Evolutionary conservation across 208 protist species (phyloP).

Genomic region (Herpetomonas tarakana): DNA sequence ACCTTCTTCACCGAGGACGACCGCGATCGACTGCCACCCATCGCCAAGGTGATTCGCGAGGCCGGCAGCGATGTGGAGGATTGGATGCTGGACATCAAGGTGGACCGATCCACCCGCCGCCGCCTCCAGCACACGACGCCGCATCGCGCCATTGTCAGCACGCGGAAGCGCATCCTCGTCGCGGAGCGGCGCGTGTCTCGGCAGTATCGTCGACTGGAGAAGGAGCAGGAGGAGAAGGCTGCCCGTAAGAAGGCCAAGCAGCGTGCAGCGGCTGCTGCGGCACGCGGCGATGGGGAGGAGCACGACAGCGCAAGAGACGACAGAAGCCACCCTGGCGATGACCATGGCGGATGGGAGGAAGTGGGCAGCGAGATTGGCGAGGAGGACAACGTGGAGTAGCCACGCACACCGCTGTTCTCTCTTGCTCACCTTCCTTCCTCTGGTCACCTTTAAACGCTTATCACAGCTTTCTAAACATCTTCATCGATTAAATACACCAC

Average conservation of each 20-base stretch:
- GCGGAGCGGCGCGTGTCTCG: constrained; percentile 68
- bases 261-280: background rate
- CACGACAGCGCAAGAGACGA: constrained; percentile 4
- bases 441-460: constrained; percentile 1
- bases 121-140: constrained; percentile 72
- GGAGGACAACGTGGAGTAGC: background rate
- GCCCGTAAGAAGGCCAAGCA: constrained; percentile 8
- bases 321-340: background rate
- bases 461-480: no score
- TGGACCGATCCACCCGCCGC: constrained; percentile 45
- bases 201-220: constrained; percentile 68
- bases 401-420: constrained; percentile 12
- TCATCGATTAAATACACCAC: no score
- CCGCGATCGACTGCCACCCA: constrained; percentile 77
- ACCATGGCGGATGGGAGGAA: background rate
- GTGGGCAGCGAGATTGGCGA: background rate
- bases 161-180: constrained; percentile 77
- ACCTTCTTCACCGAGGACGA: constrained; percentile 98
- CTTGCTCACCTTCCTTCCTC: constrained; percentile 11
- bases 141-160: constrained; percentile 85
- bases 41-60: constrained; percentile 91
- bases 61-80: constrained; percentile 92
- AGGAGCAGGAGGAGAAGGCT: constrained; percentile 28
- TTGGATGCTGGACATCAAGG: constrained; percentile 94
- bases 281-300: constrained; percentile 2